A percentile compares a stretch with the other conserved stretches of the same genome.
These are phyloP conservation scores for Aspergillus sp. DNA, from an alignment of 2,329 filamentous ascomycete species.

Conservation along the genomic window DNA sequence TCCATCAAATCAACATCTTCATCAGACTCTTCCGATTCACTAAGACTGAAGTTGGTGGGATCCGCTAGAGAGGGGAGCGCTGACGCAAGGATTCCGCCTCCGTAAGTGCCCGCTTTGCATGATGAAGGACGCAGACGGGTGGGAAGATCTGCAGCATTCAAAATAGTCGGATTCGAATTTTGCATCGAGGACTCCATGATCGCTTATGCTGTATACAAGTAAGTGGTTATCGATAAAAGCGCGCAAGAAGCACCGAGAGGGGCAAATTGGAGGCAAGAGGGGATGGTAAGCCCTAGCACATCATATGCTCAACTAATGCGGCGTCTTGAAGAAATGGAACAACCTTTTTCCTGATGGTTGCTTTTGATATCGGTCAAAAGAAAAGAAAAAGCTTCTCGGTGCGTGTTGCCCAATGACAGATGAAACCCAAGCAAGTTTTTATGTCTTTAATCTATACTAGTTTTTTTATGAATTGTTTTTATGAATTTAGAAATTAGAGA, in stretches of 20 bases:
- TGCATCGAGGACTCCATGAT: slow-evolving; percentile 39
- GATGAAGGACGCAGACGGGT: slow-evolving; percentile 61
- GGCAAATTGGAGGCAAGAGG: background rate
- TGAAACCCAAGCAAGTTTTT: no score
- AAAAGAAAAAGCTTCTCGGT: no score
- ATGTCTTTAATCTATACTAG: no score
- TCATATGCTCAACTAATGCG: no score
- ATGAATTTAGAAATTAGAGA: no score
- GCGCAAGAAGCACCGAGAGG: background rate
- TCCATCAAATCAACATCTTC: slow-evolving; percentile 62
- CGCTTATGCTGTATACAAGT: background rate
- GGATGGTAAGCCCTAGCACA: no score
- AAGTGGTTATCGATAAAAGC: background rate
- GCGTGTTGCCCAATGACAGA: no score
- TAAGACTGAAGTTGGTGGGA: slow-evolving; percentile 51
- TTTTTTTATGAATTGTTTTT: no score
- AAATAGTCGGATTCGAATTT: slow-evolving; percentile 82
- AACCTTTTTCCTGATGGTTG: no score
- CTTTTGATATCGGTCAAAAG: no score
- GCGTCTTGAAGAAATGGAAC: no score
- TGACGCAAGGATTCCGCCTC: slow-evolving; percentile 53
- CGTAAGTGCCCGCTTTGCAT: slow-evolving; percentile 44
- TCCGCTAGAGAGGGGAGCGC: slow-evolving; percentile 54
- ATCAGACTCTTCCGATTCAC: slow-evolving; percentile 40
- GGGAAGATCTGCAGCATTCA: slow-evolving; percentile 84